These are phyloP conservation scores for Curvularia lunata DNA, from an alignment of 2,329 filamentous ascomycete species.

Conservation along the genomic window DNA sequence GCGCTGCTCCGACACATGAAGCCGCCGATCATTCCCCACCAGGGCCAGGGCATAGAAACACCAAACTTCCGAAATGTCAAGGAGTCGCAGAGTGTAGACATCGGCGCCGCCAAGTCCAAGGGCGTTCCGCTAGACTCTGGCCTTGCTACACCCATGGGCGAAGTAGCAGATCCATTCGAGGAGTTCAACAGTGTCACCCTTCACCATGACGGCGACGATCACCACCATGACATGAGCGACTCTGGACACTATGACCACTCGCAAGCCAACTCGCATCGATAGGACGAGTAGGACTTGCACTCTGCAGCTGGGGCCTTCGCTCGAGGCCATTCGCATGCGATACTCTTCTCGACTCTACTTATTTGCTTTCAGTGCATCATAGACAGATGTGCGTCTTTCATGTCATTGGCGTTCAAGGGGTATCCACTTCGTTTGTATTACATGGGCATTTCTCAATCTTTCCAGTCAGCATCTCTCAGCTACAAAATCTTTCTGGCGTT, in stretches of 20 bases:
- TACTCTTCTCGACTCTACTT: constrained; percentile 38
- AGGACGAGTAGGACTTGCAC: constrained; percentile 5
- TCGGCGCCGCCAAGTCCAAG: constrained; percentile 64
- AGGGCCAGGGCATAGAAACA: constrained; percentile 88
- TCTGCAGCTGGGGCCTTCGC: constrained; percentile 2
- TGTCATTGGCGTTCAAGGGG: constrained; percentile 30
- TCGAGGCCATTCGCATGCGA: constrained; percentile 30
- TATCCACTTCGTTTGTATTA: constrained; percentile 14
- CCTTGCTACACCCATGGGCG: constrained; percentile 81
- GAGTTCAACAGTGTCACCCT: constrained; percentile 98
- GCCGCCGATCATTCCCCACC: constrained; percentile 92
- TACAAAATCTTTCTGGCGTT: constrained; percentile 27
- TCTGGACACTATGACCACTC: constrained; percentile 28
- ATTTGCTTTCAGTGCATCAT: constrained; percentile 29
- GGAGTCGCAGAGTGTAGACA: constrained; percentile 93
- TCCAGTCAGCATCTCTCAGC: constrained; percentile 4
- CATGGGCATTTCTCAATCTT: constrained; percentile 3
- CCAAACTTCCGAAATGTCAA: constrained; percentile 98
- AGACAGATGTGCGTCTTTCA: constrained; percentile 25
- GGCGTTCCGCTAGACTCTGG: constrained; percentile 88
- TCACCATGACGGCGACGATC: constrained; percentile 90
- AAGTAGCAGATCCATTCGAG: constrained; percentile 88
- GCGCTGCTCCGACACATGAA: constrained; percentile 97
- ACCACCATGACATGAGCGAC: constrained; percentile 48
- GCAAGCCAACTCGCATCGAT: constrained; percentile 37